Evolutionary conservation across 1,139 yeast species (phyloP).

Genomic region (Suhomyces choctaworum): DNA sequence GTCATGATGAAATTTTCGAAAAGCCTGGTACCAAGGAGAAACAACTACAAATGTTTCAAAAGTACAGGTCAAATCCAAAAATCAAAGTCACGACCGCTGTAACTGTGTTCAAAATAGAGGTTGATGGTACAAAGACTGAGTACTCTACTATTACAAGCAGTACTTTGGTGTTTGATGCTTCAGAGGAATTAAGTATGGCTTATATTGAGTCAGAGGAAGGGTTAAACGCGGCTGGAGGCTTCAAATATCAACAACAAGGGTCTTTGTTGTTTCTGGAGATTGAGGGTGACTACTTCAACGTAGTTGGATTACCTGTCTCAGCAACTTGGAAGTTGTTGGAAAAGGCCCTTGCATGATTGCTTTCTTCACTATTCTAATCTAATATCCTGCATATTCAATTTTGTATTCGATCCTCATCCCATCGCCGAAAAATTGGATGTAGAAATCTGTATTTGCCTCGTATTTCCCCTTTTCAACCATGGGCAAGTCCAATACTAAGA

Average conservation of each 20-base stretch:
- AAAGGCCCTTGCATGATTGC: conserved; percentile 5
- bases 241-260: conserved; percentile 75
- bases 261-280: conserved; percentile 62
- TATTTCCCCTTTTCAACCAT: too few species aligned
- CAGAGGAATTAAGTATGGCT: conserved; percentile 53
- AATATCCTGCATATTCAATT: conserved; percentile 9
- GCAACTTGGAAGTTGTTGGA: conserved; percentile 50
- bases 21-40: conserved; percentile 60
- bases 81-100: conserved; percentile 69
- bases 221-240: conserved; percentile 86
- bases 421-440: conserved; percentile 12
- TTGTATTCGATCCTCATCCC: conserved; percentile 12
- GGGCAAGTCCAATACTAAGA: conserved; percentile 6
- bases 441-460: too few species aligned
- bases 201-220: conserved; percentile 80
- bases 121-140: conserved; percentile 17
- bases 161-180: conserved; percentile 34
- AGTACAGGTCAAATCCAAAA: conserved; percentile 49
- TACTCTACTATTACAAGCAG: conserved; percentile 25
- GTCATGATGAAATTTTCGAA: conserved; percentile 63
- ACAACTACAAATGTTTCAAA: conserved; percentile 46
- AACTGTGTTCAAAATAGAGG: conserved; percentile 46
- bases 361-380: neutral
- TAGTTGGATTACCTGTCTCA: conserved; percentile 84
- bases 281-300: conserved; percentile 80